Percentiles rank a stretch among this genome's conserved stretches.
Conservation (phyloP, 257 asterid genomes). For the Przewalskia tangutica region DNA sequence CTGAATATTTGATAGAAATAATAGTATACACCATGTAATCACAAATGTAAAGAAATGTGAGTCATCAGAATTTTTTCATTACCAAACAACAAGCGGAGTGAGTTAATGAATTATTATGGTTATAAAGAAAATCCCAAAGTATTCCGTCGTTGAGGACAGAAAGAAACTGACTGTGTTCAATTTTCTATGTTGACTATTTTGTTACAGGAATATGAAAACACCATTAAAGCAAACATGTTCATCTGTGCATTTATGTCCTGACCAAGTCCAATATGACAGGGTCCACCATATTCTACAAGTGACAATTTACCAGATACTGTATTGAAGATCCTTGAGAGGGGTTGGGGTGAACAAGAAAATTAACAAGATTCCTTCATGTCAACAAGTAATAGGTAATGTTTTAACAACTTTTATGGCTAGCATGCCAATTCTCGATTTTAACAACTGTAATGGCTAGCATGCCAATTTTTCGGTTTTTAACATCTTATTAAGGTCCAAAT, state of each 20-base stretch:
- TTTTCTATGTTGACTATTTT: background rate
- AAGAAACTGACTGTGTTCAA: background rate
- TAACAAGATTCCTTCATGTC: no score
- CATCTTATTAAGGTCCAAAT: no score
- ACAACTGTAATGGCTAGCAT: no score
- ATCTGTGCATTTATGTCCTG: background rate
- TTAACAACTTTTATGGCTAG: no score
- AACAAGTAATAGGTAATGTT: no score
- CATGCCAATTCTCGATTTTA: no score
- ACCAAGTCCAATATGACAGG: background rate
- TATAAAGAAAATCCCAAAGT: background rate
- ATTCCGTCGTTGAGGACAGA: background rate
- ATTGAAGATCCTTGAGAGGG: background rate
- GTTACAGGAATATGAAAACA: background rate
- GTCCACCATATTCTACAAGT: background rate
- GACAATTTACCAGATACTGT: background rate
- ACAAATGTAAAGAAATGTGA: constrained; percentile 36
- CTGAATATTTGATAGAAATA: constrained; percentile 97
- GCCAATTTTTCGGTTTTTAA: no score
- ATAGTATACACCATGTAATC: constrained; percentile 96
- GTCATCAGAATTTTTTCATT: constrained; percentile 22
- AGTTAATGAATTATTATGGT: background rate
- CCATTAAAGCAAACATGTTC: background rate
- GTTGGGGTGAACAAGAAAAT: no score
- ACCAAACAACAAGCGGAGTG: background rate